Percentiles rank a stretch among this genome's conserved stretches.
These are phyloP conservation scores for Alliaria petiolata DNA, from an alignment of 345 rosid genomes.

Conservation along the genomic window DNA sequence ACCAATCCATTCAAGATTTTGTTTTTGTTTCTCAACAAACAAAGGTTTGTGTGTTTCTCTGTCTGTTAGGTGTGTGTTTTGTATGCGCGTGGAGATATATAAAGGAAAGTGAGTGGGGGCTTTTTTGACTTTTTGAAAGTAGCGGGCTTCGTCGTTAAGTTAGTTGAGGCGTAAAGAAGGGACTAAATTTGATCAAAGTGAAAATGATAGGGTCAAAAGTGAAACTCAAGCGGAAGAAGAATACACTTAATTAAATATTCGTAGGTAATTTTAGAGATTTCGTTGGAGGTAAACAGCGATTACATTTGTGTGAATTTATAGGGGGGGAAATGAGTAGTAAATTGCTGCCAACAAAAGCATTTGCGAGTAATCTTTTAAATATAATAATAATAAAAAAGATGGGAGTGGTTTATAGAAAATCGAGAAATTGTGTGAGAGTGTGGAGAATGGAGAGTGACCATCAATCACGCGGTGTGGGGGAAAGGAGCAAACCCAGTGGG, in stretches of 20 bases:
- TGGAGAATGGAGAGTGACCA: conserved; percentile 22
- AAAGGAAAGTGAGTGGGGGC: conserved; percentile 5
- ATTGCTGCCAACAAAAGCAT: background rate
- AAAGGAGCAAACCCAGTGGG: conserved; percentile 21
- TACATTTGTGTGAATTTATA: background rate
- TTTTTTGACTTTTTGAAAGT: background rate
- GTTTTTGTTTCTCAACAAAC: background rate
- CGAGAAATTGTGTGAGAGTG: conserved; percentile 15
- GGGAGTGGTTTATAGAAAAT: conserved; percentile 17
- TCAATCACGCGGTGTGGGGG: conserved; percentile 29
- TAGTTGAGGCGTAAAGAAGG: conserved; percentile 29
- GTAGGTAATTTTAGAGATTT: background rate
- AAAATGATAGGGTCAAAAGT: conserved; percentile 8
- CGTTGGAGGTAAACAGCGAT: background rate
- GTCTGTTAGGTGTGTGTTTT: background rate
- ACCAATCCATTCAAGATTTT: conserved; percentile 66
- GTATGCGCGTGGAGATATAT: background rate
- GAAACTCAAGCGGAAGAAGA: background rate
- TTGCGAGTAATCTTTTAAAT: background rate
- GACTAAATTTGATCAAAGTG: conserved; percentile 4
- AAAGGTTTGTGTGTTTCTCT: background rate
- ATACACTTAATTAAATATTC: background rate
- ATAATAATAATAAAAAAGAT: background rate
- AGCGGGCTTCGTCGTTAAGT: conserved; percentile 36
- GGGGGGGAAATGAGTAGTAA: background rate